Base-by-base conservation (phyloP, 345 rosid genomes). In the Populus ilicifolia region DNA sequence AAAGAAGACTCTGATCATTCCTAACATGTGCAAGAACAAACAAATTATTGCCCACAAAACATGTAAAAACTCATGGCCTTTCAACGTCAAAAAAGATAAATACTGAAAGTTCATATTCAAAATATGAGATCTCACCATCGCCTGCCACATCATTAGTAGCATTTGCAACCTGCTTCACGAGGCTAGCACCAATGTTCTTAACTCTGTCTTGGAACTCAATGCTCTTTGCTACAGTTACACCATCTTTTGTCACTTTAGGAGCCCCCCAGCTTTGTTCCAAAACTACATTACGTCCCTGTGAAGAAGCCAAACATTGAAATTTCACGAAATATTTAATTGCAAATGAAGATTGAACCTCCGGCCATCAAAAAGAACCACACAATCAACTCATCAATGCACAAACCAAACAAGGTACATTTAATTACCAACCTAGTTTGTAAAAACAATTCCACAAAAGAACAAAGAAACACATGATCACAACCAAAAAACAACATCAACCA, bases 101-200 rank as follows among this genome's bases (percentile, higher is more conserved):
- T 33, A 36, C 20, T 70, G 30, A 41, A 44, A 27, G 50, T 27
- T 29, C 8, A 0, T 11, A 1, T 16, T 36, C 36, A 44, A 21
- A 10, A 39, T 38, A 70, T 44, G 54, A 62, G 46, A 43, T 41
- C 80, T 77, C 69, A 81, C 85, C 85, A 78, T 78, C 85, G 27
- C 85, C 82, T 14, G 84, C 84, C 64, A 64, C 76, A 66, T 78
- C 82, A 71, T 82, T 82, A 29, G 82, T 82, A 11, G 81, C 81
- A 71, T 75, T 78, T 30, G 85, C 85, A 66, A 78, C 85, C 74
- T 82, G 82, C 74, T 78, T 82, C 2, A 82, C 81, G 4, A 82
- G 81, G 59, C 77, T 75, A 17, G 85, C 85, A 10, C 85, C 82
- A 3, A 82, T 72, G 17, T 82, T 82, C 69, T 75, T 78, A 6